A percentile compares a stretch with the other conserved stretches of the same genome.
phyloP scores from a whole-genome alignment of 1,284 basidiomycete species.

The Phylloporus sp. region DNA sequence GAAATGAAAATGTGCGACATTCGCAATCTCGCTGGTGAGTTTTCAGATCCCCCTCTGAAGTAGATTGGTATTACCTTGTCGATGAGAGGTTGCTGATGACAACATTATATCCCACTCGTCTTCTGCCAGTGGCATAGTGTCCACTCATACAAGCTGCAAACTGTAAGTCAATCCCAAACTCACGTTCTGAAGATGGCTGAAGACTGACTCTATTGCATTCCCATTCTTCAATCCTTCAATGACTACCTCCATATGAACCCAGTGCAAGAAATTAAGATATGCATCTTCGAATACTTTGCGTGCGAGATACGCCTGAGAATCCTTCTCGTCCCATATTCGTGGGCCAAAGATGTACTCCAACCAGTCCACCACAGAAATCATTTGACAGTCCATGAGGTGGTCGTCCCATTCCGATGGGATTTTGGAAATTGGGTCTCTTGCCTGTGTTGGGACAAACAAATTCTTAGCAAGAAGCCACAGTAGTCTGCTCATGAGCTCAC shows the following conservation, averaged over 20 bases:
- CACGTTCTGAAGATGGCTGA: background rate
- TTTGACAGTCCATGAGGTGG: slow-evolving; percentile 8
- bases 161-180: background rate
- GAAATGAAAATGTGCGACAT: slow-evolving; percentile 18
- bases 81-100: slow-evolving; percentile 3
- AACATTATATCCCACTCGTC: slow-evolving; percentile 14
- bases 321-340: background rate
- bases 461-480: slow-evolving; percentile 21
- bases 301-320: background rate
- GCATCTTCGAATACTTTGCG: slow-evolving; percentile 6
- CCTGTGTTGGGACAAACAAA: slow-evolving; percentile 2
- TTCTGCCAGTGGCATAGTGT: slow-evolving; percentile 14
- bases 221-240: background rate
- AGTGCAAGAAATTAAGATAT: slow-evolving; percentile 20
- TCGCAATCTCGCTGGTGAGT: background rate
- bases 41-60: background rate
- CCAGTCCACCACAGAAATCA: slow-evolving; percentile 10
- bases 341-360: slow-evolving; percentile 15
- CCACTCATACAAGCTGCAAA: slow-evolving; percentile 5
- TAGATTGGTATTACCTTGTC: slow-evolving; percentile 1
- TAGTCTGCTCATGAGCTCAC: slow-evolving; percentile 11
- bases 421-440: background rate
- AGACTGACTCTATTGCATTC: slow-evolving; percentile 3
- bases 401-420: background rate
- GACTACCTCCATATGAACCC: slow-evolving; percentile 12